Evolutionary conservation across 768 basidiomycete species (phyloP).

Genomic region (Boletus huronensis): DNA sequence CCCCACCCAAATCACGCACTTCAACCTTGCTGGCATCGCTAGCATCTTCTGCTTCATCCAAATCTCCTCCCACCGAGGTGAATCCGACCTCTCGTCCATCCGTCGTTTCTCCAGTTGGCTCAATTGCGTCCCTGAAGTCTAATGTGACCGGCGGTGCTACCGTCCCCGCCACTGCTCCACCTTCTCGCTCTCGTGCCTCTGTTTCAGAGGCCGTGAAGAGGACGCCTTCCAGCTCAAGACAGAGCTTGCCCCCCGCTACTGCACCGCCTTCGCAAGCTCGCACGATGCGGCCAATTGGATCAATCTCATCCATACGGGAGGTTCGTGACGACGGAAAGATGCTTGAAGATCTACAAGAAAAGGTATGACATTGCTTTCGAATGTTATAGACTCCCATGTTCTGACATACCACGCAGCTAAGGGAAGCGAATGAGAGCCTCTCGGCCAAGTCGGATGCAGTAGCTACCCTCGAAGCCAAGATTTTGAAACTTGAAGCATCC

Average conservation of each 20-base stretch:
- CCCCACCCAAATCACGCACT: conserved; percentile 38
- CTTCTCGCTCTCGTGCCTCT: conserved; percentile 57
- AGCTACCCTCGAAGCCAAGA: conserved; percentile 49
- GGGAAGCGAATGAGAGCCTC: conserved; percentile 52
- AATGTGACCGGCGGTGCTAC: conserved; percentile 26
- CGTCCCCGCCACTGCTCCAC: conserved; percentile 19
- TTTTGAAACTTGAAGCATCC: conserved; percentile 47
- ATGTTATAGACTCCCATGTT: background rate
- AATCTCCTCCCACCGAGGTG: conserved; percentile 16
- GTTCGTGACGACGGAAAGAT: conserved; percentile 59
- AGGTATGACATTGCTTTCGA: conserved; percentile 39
- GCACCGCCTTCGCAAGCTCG: conserved; percentile 35
- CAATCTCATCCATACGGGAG: conserved; percentile 74
- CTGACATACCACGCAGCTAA: conserved; percentile 43
- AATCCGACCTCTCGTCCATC: conserved; percentile 41
- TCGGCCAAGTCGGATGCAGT: conserved; percentile 50
- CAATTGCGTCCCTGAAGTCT: conserved; percentile 46
- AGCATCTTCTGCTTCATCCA: conserved; percentile 21
- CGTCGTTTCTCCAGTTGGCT: conserved; percentile 55
- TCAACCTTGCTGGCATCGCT: conserved; percentile 29
- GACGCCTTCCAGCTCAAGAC: conserved; percentile 40
- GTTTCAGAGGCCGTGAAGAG: conserved; percentile 65
- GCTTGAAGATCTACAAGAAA: conserved; percentile 53
- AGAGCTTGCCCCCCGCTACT: conserved; percentile 34
- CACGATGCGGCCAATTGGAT: conserved; percentile 47